Conservation (phyloP, 768 basidiomycete genomes). For the Hypsizygus marmoreus region DNA sequence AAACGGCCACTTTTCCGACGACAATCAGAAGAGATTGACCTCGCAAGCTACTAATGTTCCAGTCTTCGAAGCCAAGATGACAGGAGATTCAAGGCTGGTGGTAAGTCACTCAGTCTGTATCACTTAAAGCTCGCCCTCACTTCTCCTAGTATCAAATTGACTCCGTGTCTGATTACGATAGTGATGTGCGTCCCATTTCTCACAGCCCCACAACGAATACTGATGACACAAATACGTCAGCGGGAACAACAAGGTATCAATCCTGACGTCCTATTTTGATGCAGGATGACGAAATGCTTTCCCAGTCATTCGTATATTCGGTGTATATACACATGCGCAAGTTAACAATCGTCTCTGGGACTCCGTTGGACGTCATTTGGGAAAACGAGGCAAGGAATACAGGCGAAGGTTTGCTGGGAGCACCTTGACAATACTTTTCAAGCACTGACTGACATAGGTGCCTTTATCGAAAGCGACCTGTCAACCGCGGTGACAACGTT, state of each 20-base stretch:
- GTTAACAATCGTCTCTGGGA: slow-evolving; percentile 40
- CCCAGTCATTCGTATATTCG: slow-evolving; percentile 16
- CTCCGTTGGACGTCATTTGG: slow-evolving; percentile 38
- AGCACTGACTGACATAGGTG: slow-evolving; percentile 39
- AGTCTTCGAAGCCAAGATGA: slow-evolving; percentile 19
- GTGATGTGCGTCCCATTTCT: not conserved
- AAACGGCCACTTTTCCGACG: slow-evolving; percentile 20
- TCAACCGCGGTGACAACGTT: slow-evolving; percentile 39
- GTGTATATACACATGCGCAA: slow-evolving; percentile 38
- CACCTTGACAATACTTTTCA: not conserved
- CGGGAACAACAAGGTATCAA: slow-evolving; percentile 15
- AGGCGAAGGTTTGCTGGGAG: slow-evolving; percentile 39
- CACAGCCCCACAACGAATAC: not conserved
- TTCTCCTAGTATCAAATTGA: slow-evolving; percentile 17
- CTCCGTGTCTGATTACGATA: slow-evolving; percentile 13
- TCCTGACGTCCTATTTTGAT: not conserved
- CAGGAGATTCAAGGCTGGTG: slow-evolving; percentile 14
- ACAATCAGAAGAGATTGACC: slow-evolving; percentile 16
- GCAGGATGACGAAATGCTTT: not conserved
- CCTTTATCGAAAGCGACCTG: slow-evolving; percentile 38
- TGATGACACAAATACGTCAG: not conserved
- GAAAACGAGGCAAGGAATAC: slow-evolving; percentile 51
- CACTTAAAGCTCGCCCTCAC: too few relatives aligned
- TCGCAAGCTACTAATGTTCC: slow-evolving; percentile 13
- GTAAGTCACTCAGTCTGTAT: slow-evolving; percentile 2